These are phyloP conservation scores for Helianthus tuberosus DNA, from an alignment of 129 eudicot genomes.

Conservation along the genomic window DNA sequence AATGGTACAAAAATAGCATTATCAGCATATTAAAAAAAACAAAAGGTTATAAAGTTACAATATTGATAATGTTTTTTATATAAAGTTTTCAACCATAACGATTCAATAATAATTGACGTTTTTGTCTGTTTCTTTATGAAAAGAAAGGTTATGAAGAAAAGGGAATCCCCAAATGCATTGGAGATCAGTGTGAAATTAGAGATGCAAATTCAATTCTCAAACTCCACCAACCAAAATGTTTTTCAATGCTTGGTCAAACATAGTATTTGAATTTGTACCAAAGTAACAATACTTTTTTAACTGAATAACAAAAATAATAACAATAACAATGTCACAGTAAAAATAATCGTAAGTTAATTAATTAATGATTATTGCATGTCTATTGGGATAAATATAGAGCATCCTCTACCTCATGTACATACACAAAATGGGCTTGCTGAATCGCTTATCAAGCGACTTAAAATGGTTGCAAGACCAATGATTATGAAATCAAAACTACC, in stretches of 20 bases:
- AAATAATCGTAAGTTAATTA: too few species aligned
- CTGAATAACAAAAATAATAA: too few species aligned
- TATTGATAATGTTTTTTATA: neutral
- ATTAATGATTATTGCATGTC: too few species aligned
- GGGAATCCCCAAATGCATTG: conserved; percentile 41
- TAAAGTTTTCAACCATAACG: conserved; percentile 7
- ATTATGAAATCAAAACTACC: too few species aligned
- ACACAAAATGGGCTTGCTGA: too few species aligned
- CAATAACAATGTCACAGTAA: too few species aligned
- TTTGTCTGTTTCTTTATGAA: conserved; percentile 20
- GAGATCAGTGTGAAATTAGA: conserved; percentile 27
- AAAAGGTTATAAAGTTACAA: neutral
- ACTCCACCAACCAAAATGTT: conserved; percentile 32
- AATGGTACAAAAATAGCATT: neutral
- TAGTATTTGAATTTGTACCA: conserved; percentile 22
- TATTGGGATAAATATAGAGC: too few species aligned
- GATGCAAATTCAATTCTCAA: conserved; percentile 31
- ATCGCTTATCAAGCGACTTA: too few species aligned
- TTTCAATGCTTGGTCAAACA: conserved; percentile 30
- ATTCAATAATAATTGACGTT: conserved; percentile 18
- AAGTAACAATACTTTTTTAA: neutral
- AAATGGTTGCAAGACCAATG: too few species aligned
- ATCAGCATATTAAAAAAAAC: too few species aligned
- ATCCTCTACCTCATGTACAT: too few species aligned
- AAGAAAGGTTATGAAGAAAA: conserved; percentile 38